Conservation (phyloP, 2,329 filamentous ascomycete genomes). For the Alternaria ventricosa region DNA sequence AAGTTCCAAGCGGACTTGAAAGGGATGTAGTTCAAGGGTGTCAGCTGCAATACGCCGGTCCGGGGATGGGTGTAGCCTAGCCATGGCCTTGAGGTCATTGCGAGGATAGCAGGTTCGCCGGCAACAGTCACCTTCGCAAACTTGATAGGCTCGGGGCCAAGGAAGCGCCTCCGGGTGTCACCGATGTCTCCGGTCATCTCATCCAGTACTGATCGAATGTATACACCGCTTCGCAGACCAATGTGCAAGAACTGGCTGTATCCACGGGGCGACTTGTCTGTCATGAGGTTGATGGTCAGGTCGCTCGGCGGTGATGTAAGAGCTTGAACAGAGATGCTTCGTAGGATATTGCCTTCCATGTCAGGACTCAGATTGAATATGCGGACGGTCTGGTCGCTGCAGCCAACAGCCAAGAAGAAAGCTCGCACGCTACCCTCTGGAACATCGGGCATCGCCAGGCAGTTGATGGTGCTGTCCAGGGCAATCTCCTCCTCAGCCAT, state of each 20-base stretch:
- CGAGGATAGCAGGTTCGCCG: conserved; percentile 82
- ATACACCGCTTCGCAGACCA: conserved; percentile 92
- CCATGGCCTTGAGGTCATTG: conserved; percentile 93
- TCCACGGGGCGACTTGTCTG: conserved; percentile 87
- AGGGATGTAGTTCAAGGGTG: conserved; percentile 84
- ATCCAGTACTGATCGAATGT: conserved; percentile 91
- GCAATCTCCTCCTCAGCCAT: conserved; percentile 94
- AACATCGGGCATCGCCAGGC: conserved; percentile 90
- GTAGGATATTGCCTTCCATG: conserved; percentile 70
- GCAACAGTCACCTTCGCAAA: conserved; percentile 91
- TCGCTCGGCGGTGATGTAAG: conserved; percentile 88
- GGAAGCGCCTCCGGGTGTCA: conserved; percentile 91
- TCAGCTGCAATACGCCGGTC: conserved; percentile 87
- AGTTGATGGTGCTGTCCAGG: conserved; percentile 94
- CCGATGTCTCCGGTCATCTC: conserved; percentile 95
- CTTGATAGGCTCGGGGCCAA: conserved; percentile 88
- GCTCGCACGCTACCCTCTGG: conserved; percentile 88
- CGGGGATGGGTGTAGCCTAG: conserved; percentile 90
- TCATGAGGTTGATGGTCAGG: conserved; percentile 92
- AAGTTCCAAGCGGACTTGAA: conserved; percentile 97
- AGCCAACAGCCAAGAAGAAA: conserved; percentile 93
- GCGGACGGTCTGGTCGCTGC: conserved; percentile 94
- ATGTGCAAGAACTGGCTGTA: conserved; percentile 94
- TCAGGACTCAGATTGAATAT: conserved; percentile 90
- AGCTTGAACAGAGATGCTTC: conserved; percentile 93